Evolutionary conservation across 768 basidiomycete genomes (phyloP), one percentile per base, ranked within the genome.

Genomic region (Pisolithus marmoratus): DNA sequence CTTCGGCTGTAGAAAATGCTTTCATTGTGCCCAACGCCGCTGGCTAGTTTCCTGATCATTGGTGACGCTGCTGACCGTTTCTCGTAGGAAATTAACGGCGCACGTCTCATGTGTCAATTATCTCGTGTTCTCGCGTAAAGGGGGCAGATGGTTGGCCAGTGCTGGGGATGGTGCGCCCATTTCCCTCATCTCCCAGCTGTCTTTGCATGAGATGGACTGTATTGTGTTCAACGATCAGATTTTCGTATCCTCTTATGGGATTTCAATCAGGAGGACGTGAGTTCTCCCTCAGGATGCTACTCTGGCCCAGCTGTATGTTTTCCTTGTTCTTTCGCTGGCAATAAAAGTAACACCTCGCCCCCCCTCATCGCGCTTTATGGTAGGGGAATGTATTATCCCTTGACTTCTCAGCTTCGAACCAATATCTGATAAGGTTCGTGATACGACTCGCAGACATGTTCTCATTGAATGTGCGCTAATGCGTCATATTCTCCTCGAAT

Each of bases 351-450:
- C 26, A 27, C 26, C 26, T 26, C 26, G 31, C 12, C 34, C 31
- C 29, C 15, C 17, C 6, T 51, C 31, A 52, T 31, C 36, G 46
- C 27, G 51, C 38, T 51, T 3, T 46, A 22, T 44, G 24, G 38
- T 56, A 90, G 88, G 76, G 74, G 38, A 89, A 88, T 57, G 77
- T 90, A 34, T 82, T 91, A 63, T 76, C 79, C 17, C 70, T 90
- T 27, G 78, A 78, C 44, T 89, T 90, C 69, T 88, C 87, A 6
- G 76, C 83, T 0, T 74, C 74, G 20, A 85, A 84, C 59, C 76
- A 74, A 48, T 82, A 75, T 60, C 62, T 90, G 38, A 80, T 79
- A 62, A 81, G 82, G 87, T 88, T 54, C 63, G 85, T 72, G 27
- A 24, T 42, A 22, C 45, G 58, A 56, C 27, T 50, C 47, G 19